Evolutionary conservation across 371 early-diverging fungal species (phyloP), one percentile per base, ranked within the genome.

Genomic region (Mortierella sp.): DNA sequence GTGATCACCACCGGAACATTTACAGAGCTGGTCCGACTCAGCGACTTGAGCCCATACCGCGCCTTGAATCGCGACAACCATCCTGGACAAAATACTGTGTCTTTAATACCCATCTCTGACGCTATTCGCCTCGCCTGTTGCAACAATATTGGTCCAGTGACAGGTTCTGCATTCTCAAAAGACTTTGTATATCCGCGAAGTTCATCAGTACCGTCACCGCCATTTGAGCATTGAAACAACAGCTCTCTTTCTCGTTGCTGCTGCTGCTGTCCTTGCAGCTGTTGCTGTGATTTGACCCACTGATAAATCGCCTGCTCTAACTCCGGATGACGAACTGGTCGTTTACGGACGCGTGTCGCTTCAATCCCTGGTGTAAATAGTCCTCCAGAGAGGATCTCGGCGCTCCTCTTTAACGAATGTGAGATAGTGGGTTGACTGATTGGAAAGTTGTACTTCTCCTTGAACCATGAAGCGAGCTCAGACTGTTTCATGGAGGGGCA

Each of bases 281-380:
- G 66, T 21, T 69, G 61, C 19, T 65, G 72, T 9, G 58, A 24
- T 21, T 60, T 63, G 58, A 76, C 66, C 82, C 82, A 84, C 22
- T 75, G 69, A 60, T 68, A 73, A 58, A 84, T 50, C 1, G 75
- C 74, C 7, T 45, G 33, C 24, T 84, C 84, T 21, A 84, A 52
- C 28, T 84, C 75, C 1, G 82, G 84, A 74, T 82, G 77, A 48
- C 72, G 70, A 13, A 84, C 84, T 41, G 65, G 63, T 33, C 77
- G 55, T 22, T 68, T 71, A n/a, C 80, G 71, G 15, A 80, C 69
- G 4, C 75, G 64, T 10, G 63, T 68, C 9, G 68, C 24, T 8
- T 71, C 75, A 15, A 74, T 40, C 10, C 74, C 74, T 1, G 74
- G 70, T 4, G 62, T 21, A 2, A 58, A 53, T 1, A 66, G 59